Evolutionary conservation across 2,329 filamentous ascomycete genomes (phyloP), one percentile per base, ranked within the genome.

Genomic region (Xylaria sp.): DNA sequence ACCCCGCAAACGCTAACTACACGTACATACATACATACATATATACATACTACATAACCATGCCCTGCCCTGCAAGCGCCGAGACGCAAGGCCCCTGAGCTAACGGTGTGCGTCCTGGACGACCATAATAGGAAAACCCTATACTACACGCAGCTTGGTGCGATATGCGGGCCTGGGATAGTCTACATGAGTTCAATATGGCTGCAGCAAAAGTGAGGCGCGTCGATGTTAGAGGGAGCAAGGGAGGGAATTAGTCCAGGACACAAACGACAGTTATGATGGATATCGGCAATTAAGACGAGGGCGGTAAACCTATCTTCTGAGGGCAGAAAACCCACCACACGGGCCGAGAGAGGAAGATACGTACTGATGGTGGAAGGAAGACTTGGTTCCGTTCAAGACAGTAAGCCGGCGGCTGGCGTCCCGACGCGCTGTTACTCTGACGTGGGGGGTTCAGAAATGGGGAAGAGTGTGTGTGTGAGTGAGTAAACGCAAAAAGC

Each of bases 1-100:
- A 69, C 67, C 68, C 65, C 68, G 56, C 68, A 65, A 68, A 65
- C 48, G 23, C 65, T 54, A 62, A 62, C 28, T 36, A 39, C 56
- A 52, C 51, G 54, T 52, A 43, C 18, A 36, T 20, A 33, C 28
- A 18, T n/a, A 36, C 51, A 25, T n/a, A 18, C 15, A 7, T 54
- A 33, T 28, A 33, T 54, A 55, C 51, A 31, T 54, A 20, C 51
- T 8, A 15, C 18, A 18, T 33, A 33, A 18, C 15, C 18, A 18
- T n/a, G 15, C 6, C 51, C 49, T 49, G 48, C 39, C 57, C 57
- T 66, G 63, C 67, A 68, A 56, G 62, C 54, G 58, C 67, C 64
- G 56, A 59, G 59, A 63, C 48, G 59, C 67, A 69, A 62, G 63
- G 39, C 28, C 46, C 61, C 56, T 36, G 55, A 64, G 36, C 49